These are phyloP conservation scores for Botrytis squamosa DNA, from an alignment of 2,329 filamentous ascomycete genomes.

Conservation along the genomic window DNA sequence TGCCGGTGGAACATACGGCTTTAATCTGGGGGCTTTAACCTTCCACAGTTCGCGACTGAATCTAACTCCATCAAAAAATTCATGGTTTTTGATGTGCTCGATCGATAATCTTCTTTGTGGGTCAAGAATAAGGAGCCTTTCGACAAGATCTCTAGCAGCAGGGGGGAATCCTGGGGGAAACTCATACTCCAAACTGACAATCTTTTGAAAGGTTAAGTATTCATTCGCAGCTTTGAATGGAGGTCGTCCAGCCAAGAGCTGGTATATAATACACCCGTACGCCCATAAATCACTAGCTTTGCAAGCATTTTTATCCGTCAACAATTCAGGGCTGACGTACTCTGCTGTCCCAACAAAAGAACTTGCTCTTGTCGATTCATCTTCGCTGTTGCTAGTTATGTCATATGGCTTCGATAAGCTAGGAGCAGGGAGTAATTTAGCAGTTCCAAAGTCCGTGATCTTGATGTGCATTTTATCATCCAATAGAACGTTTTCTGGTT, in stretches of 20 bases:
- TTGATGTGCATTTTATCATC: conserved; percentile 98
- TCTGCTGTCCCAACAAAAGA: conserved; percentile 98
- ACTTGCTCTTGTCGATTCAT: conserved; percentile 72
- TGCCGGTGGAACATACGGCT: conserved; percentile 75
- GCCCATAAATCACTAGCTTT: conserved; percentile 98
- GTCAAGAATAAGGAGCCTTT: conserved; percentile 86
- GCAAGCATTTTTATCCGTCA: conserved; percentile 94
- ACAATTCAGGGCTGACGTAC: conserved; percentile 95
- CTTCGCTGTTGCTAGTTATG: conserved; percentile 41
- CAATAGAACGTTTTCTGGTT: conserved; percentile 93
- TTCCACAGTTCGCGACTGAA: conserved; percentile 89
- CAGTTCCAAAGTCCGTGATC: conserved; percentile 97
- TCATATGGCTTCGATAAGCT: conserved; percentile 40
- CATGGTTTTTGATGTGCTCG: conserved; percentile 94
- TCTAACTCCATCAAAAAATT: conserved; percentile 84
- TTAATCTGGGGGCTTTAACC: conserved; percentile 81
- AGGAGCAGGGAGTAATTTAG: conserved; percentile 77
- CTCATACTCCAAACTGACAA: conserved; percentile 89
- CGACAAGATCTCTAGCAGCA: conserved; percentile 83
- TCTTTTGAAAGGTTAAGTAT: conserved; percentile 97
- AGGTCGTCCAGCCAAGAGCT: conserved; percentile 89
- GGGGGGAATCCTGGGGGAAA: conserved; percentile 87
- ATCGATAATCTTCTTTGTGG: conserved; percentile 80
- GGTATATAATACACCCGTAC: conserved; percentile 97
- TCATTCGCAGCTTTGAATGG: conserved; percentile 96